Evolutionary conservation across 1,284 basidiomycete species (phyloP).

Genomic region (Singerocomus rubriflavus): DNA sequence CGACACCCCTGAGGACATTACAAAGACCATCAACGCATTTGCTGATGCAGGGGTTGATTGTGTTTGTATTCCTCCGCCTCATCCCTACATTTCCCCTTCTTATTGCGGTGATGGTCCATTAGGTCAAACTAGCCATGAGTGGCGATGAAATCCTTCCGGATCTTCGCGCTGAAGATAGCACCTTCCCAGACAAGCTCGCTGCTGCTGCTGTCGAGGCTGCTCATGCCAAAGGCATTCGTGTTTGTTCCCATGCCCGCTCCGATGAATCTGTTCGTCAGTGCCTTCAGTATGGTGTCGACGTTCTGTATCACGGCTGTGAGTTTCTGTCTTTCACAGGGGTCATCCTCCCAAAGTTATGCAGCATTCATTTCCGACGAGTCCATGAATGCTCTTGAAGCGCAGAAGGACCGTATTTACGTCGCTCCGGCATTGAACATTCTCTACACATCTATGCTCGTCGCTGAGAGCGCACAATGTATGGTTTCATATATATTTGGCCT

Average conservation of each 20-base stretch:
- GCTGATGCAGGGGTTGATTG: constrained; percentile 24
- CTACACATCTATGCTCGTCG: constrained; percentile 27
- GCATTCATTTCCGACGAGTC: constrained; percentile 34
- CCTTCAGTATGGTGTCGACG: constrained; percentile 34
- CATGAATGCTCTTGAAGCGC: constrained; percentile 33
- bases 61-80: constrained; percentile 9
- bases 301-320: constrained; percentile 30
- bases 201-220: constrained; percentile 32
- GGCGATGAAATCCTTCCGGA: constrained; percentile 36
- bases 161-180: constrained; percentile 34
- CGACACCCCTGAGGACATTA: constrained; percentile 26
- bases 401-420: constrained; percentile 32
- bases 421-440: constrained; percentile 34
- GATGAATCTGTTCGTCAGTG: constrained; percentile 30
- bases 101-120: neutral
- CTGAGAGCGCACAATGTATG: constrained; percentile 24
- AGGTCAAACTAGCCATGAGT: constrained; percentile 33
- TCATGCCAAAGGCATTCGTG: constrained; percentile 31
- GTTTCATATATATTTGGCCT: neutral
- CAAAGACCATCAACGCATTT: constrained; percentile 13
- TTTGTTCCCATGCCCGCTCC: constrained; percentile 34
- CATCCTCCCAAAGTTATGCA: constrained; percentile 2
- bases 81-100: neutral
- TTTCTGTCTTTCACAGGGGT: neutral
- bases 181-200: constrained; percentile 32